Percentiles rank a stretch among this genome's conserved stretches.
phyloP scores from a whole-genome alignment of 768 basidiomycete genomes.

The Tricholoma hemisulphureum region DNA sequence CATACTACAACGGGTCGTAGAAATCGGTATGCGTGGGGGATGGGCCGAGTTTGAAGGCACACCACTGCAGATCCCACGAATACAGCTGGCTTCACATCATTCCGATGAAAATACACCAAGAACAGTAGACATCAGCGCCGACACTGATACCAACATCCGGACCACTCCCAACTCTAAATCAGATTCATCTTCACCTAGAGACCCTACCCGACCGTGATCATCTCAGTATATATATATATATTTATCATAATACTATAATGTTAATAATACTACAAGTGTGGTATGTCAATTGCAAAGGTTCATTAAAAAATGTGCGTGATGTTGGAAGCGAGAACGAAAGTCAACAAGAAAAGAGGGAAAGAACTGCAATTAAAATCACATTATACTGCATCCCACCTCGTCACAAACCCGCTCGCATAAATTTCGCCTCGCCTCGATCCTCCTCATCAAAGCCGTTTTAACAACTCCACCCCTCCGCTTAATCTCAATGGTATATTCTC shows the following conservation, averaged over 20 bases:
- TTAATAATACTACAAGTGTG: neutral
- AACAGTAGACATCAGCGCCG: constrained; percentile 4
- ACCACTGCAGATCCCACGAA: constrained; percentile 40
- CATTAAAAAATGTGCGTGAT: neutral
- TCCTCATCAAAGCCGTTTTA: constrained; percentile 9
- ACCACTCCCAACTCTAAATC: neutral
- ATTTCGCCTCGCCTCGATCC: constrained; percentile 5
- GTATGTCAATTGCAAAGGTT: too few species aligned
- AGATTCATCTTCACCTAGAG: neutral
- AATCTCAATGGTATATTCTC: constrained; percentile 40
- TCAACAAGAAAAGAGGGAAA: neutral
- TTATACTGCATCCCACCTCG: constrained; percentile 16
- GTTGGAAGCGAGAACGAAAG: neutral
- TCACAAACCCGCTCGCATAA: constrained; percentile 24
- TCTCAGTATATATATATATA: neutral
- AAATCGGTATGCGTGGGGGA: constrained; percentile 61
- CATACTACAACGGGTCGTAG: constrained; percentile 65
- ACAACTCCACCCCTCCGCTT: constrained; percentile 31
- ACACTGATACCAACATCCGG: constrained; percentile 1
- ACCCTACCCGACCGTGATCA: neutral
- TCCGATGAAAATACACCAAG: constrained; percentile 11
- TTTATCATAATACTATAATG: neutral
- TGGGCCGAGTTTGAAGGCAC: constrained; percentile 66
- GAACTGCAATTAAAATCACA: constrained; percentile 15
- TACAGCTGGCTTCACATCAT: constrained; percentile 6